These are phyloP conservation scores for Zygosaccharomyces lentus DNA, from an alignment of 805 yeast genomes.

Conservation along the genomic window DNA sequence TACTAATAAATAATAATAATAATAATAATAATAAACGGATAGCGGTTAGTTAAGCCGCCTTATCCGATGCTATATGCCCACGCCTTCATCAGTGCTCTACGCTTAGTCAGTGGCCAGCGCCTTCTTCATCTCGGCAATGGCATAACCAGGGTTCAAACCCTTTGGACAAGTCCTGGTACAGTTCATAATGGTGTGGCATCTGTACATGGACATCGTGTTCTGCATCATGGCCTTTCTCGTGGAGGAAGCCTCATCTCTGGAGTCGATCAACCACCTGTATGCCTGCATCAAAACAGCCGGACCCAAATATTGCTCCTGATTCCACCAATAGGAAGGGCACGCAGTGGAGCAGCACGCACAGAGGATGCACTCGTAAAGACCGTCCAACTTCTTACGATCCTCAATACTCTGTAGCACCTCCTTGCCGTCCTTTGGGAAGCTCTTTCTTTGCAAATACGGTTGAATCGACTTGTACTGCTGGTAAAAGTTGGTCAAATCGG, in stretches of 20 bases:
- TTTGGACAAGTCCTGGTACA: constrained; percentile 98
- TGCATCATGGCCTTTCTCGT: constrained; percentile 84
- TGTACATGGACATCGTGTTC: constrained; percentile 94
- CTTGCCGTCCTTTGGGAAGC: constrained; percentile 80
- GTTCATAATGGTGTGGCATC: constrained; percentile 99
- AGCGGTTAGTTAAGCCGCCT: neutral
- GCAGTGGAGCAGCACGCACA: constrained; percentile 99
- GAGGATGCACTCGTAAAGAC: constrained; percentile 93
- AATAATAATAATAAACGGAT: neutral
- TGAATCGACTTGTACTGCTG: constrained; percentile 97
- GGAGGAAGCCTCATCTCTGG: constrained; percentile 86
- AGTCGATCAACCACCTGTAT: constrained; percentile 96
- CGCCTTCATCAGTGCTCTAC: neutral
- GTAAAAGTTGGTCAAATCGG: constrained; percentile 96
- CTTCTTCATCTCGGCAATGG: constrained; percentile 96
- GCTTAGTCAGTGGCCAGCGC: constrained; percentile 71
- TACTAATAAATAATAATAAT: constrained; percentile 12
- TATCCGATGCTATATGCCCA: neutral
- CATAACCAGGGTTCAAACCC: constrained; percentile 96
- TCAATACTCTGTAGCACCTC: constrained; percentile 87
- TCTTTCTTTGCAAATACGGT: constrained; percentile 84
- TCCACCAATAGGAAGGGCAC: constrained; percentile 99
- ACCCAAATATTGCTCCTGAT: constrained; percentile 96
- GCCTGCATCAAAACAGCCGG: constrained; percentile 99
- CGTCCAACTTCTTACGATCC: constrained; percentile 95